Base-by-base conservation (phyloP, 306 rosid genomes). In the Prunus campanulata region DNA sequence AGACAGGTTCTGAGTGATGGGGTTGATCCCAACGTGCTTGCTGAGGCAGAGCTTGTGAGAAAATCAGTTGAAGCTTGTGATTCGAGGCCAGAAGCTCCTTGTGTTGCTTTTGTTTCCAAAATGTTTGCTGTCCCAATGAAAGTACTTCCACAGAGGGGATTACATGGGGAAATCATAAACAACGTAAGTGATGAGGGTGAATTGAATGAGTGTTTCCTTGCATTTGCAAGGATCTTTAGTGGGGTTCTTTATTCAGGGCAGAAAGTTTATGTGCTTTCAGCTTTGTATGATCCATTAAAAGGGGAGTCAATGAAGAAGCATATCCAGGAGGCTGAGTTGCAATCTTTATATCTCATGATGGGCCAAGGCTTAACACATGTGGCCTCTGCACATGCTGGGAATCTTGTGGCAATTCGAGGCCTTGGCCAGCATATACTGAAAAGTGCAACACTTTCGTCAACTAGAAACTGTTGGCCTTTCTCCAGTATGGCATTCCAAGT, bases 141-240 rank as follows among this genome's bases (percentile, higher is more conserved):
- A 87, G 84, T 88, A 87, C 83, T 93, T 76, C 90, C 91, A 10
- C 83, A 82, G 47, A 74, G 80, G 68, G 90, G 79, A 12, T 39
- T 54, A 42, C 46, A 78, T 25, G 90, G 85, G 51, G 88, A 80
- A 70, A 51, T 68, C 70, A 35, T 79, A 19, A 76, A 85, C 51
- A 66, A 84, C 80, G 72, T 44, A 18, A 70, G 77, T 24, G 85
- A 86, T 56, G 96, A 86, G 74, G 71, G 88, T 56, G 94, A 88
- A 18, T 87, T 89, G 15, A 96, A 84, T 19, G 98, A 93, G 85
- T 93, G 98, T 71, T 93, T 93, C 70, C 79, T 93, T 78, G 98
- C 98, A 7, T 93, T 93, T 85, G 94, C 97, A 59, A 87, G 98
- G 82, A 79, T 93, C 39, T 93, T 91, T 84, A 91, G 98, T 24